Conservation (phyloP, 257 asterid genomes). For the Lycium barbarum region DNA sequence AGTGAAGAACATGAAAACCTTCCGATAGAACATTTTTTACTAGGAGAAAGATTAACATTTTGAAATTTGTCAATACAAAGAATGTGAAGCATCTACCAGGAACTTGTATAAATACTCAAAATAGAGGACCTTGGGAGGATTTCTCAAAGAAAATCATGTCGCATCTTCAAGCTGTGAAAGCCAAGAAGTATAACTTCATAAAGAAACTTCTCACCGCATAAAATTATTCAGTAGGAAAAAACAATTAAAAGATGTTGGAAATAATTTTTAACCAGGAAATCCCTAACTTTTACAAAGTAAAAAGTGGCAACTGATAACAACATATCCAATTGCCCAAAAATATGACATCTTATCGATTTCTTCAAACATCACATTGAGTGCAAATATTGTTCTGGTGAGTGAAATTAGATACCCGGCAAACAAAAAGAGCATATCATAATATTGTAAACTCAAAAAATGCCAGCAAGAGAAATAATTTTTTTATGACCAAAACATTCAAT, state of each 20-base stretch:
- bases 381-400: neutral
- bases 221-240: no score
- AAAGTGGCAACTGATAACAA: neutral
- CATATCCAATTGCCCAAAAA: neutral
- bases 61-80: neutral
- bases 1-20: neutral
- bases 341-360: neutral
- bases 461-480: no score
- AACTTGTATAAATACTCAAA: neutral
- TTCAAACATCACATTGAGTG: neutral
- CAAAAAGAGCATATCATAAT: no score
- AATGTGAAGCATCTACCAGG: neutral
- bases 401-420: neutral
- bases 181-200: neutral
- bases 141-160: neutral
- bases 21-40: neutral
- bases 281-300: neutral
- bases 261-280: neutral
- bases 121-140: neutral
- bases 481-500: no score
- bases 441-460: no score
- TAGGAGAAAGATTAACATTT: neutral
- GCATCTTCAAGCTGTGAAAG: neutral
- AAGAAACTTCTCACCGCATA: neutral
- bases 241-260: no score